Base-by-base conservation (phyloP, 1,284 basidiomycete species). In the Heliocybe sulcata region DNA sequence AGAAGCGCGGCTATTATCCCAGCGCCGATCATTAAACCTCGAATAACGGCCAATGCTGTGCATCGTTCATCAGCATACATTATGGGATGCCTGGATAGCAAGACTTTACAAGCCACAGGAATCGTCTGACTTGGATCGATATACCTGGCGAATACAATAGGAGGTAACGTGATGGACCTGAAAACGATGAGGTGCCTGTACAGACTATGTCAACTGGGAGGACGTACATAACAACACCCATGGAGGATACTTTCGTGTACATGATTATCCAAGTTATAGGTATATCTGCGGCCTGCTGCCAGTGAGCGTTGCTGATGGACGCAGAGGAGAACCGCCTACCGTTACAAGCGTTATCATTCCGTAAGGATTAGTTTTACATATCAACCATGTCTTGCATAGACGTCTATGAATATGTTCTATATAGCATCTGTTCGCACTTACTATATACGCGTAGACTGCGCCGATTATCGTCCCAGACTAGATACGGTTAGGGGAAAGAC, bases 241-340 rank as follows among this genome's bases (percentile, higher is more conserved):
- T 61, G 1, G 76, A 73, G 14, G 72, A 67, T 14, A 76, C 63
- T 1, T 62, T 64, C 0, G 76, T 73, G 26, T 70, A 65, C 3
- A 72, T 71, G 27, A 78, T 73, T 35, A 79, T 60, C 71, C 75
- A 80, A 31, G 74, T 76, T 31, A 77, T 69, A 1, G 75, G 74
- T 26, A 80, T 56, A 58, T 80, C 79, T 20, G 73, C 72, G 2
- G 69, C 59, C 76, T 77, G 54, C 16, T 51, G 14, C 31, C 16
- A 47, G 31, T 23, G 31, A 31, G 52, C 33, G 35, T 19, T n/a
- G n/a, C 27, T 35, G 23, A 26, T 10, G 54, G 23, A 49, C 52
- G 53, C 16, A 10, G 31, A 12, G 29, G 10, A 35, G 22, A 20
- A 4, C 23, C n/a, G 63, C 70, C 56, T 60, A 77, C 76, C 14